These are phyloP conservation scores for Colletotrichum tamarilloi DNA, from an alignment of 2,329 filamentous ascomycete species.

Conservation along the genomic window DNA sequence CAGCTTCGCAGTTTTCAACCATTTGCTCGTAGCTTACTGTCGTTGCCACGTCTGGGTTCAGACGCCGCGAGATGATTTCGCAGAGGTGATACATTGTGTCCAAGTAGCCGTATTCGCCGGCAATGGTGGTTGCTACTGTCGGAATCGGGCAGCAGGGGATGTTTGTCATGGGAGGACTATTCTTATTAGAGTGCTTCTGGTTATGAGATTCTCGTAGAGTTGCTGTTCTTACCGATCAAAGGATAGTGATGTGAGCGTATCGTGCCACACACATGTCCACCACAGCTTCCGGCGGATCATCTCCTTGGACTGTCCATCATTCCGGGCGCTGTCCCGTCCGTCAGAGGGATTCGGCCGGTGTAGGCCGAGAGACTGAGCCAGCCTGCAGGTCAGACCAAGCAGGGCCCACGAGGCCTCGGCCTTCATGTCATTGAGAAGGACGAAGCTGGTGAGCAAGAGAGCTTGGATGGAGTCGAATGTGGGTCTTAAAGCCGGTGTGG, in stretches of 20 bases:
- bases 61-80: slow-evolving; percentile 67
- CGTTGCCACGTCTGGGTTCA: slow-evolving; percentile 65
- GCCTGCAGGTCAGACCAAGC: slow-evolving; percentile 70
- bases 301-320: slow-evolving; percentile 62
- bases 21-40: slow-evolving; percentile 65
- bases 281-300: slow-evolving; percentile 66
- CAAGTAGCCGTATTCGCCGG: slow-evolving; percentile 67
- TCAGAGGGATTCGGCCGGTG: slow-evolving; percentile 62
- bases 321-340: slow-evolving; percentile 54
- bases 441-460: slow-evolving; percentile 70
- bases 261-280: slow-evolving; percentile 77
- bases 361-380: slow-evolving; percentile 73
- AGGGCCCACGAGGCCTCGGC: slow-evolving; percentile 76
- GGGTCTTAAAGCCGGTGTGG: slow-evolving; percentile 52
- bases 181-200: not conserved
- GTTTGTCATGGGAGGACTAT: slow-evolving; percentile 71
- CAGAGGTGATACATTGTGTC: slow-evolving; percentile 75
- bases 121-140: slow-evolving; percentile 51
- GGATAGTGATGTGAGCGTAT: slow-evolving; percentile 72
- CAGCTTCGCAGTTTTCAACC: slow-evolving; percentile 65
- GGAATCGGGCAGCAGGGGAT: slow-evolving; percentile 67
- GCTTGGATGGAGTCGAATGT: slow-evolving; percentile 75
- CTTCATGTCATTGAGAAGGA: slow-evolving; percentile 76
- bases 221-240: slow-evolving; percentile 66
- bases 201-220: no score